Base-by-base conservation (phyloP, 352 stramenopile species). In the Blastocystis sp. region DNA sequence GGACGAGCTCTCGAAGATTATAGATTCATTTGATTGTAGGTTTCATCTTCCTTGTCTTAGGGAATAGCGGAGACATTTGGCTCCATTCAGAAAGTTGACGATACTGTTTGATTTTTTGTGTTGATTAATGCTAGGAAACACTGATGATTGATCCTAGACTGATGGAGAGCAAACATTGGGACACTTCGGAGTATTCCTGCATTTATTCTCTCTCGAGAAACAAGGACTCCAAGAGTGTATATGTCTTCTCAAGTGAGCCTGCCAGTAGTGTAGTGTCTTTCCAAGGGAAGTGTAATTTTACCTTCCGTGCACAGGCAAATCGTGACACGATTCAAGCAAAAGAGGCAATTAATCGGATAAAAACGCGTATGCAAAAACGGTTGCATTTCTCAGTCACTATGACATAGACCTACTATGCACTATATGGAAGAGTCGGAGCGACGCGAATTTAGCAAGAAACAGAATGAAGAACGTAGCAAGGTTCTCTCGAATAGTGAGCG, bases 41-140 rank as follows among this genome's bases (percentile, higher is more conserved):
- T 30, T 11, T 20, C n/a, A 43, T 43, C 26, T 24, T 16, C 16
- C 47, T 20, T 79, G 39, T 11, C n/a, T 16, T 79, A 39, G 62
- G 20, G 9, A 56, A 79, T 79, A 79, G 68, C 41, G 56, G 68
- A 43, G 39, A 63, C 24, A 18, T 79, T 79, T 62, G 68, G 68
- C 6, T 63, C 37, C 8, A 56, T 79, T 20, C 8, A 50, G 26
- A 79, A 30, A 43, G 68, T 56, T 30, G 68, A 79, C n/a, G 62
- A 79, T 56, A 62, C 30, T 30, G 43, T 56, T 39, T 3, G 11
- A 56, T 30, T 11, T 11, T 2, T 41, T 9, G 11, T 11, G 43
- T 39, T 34, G n/a, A 13, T 79, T 37, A 7, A 43, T 34, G 26
- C n/a, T 79, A 79, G 68, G 47, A 26, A 45, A 63, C 41, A n/a